These are phyloP conservation scores for Talaromyces sp. DNA, from an alignment of 2,329 filamentous ascomycete genomes.

Conservation along the genomic window DNA sequence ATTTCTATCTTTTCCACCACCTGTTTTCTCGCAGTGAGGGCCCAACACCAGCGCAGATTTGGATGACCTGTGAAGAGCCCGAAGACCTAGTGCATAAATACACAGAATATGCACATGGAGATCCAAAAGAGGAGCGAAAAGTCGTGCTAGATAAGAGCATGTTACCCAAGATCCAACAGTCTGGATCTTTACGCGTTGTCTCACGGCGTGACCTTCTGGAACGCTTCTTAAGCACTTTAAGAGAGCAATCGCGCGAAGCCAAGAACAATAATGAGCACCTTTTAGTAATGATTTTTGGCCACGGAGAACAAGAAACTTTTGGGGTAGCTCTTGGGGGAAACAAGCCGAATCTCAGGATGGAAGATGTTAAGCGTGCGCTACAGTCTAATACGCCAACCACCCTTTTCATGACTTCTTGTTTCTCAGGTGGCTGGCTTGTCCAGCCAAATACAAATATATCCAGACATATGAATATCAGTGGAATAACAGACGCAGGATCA, in stretches of 20 bases:
- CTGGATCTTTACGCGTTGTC: neutral
- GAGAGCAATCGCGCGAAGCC: conserved; percentile 16
- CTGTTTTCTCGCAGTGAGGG: neutral
- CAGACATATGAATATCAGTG: conserved; percentile 10
- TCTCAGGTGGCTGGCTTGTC: conserved; percentile 14
- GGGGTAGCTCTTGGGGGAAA: neutral
- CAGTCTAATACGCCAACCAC: neutral
- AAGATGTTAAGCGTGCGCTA: neutral
- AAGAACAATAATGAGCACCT: conserved; percentile 12
- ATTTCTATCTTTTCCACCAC: neutral
- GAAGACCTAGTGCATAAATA: no score
- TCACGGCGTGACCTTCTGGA: neutral
- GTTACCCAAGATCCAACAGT: neutral
- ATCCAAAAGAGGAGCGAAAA: no score
- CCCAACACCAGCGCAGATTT: no score
- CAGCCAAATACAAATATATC: conserved; percentile 1
- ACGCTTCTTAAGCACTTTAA: conserved; percentile 2
- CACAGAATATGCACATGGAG: no score
- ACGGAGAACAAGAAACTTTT: conserved; percentile 14
- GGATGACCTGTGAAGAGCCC: no score
- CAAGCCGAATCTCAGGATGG: conserved; percentile 10
- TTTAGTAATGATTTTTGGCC: conserved; percentile 17
- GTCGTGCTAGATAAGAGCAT: neutral
- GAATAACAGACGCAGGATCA: conserved; percentile 11
- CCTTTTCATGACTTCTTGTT: conserved; percentile 13